A percentile compares a stretch with the other conserved stretches of the same genome.
These are phyloP conservation scores for Cadophora sp. DNA, from an alignment of 2,329 filamentous ascomycete genomes.

Conservation along the genomic window DNA sequence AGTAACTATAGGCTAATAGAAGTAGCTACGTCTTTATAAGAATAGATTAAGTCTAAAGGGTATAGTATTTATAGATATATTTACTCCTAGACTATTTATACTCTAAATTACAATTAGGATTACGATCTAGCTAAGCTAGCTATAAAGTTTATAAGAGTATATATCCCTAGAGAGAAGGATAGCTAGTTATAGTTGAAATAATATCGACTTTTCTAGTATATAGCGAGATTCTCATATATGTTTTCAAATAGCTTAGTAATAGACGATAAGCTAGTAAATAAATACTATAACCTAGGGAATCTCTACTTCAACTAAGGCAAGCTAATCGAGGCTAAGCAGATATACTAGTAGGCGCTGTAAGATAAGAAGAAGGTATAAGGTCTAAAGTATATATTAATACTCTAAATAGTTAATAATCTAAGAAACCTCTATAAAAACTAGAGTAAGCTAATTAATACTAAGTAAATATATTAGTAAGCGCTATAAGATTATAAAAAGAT, in stretches of 20 bases:
- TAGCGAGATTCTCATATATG: constrained; percentile 12
- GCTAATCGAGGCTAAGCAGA: constrained; percentile 8
- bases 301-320: constrained; percentile 3
- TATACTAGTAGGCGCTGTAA: constrained; percentile 7
- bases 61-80: constrained; percentile 25
- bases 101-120: too few relatives aligned
- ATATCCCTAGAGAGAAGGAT: constrained; percentile 14
- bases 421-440: not conserved
- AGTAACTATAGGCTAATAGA: constrained; percentile 20
- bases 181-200: constrained; percentile 1
- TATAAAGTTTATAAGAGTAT: constrained; percentile 18
- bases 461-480: constrained; percentile 18
- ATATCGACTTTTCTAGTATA: not conserved
- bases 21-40: constrained; percentile 13
- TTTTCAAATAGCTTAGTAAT: constrained; percentile 24
- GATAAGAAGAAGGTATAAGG: not conserved
- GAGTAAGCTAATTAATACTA: constrained; percentile 11
- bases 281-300: constrained; percentile 15
- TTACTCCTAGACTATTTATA: constrained; percentile 22
- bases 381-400: not conserved
- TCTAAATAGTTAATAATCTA: not conserved
- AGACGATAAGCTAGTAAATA: constrained; percentile 24
- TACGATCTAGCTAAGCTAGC: constrained; percentile 21
- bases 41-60: constrained; percentile 18
- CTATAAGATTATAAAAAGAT: too few relatives aligned